Base-by-base conservation (phyloP, 768 basidiomycete species). In the Boletus sp. region DNA sequence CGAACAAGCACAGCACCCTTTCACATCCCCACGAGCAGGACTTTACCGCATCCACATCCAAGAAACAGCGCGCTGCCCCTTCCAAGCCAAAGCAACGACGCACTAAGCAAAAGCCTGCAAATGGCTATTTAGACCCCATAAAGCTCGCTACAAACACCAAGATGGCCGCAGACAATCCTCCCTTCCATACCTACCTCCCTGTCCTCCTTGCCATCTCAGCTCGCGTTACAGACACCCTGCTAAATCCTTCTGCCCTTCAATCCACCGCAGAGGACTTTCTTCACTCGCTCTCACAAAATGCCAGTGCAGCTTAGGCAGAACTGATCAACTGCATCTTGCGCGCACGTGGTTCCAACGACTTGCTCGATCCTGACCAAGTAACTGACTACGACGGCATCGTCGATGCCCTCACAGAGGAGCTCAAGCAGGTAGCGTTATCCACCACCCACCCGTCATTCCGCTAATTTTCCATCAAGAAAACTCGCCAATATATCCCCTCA, bases 231-330 rank as follows among this genome's bases (percentile, higher is more conserved):
- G 95, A 96, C 71, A 90, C 94, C 35, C 82, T 98, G 45, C 82
- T 94, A 70, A 92, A 94, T 62, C 88, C 94, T 15, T 83, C 91
- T 37, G 90, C 93, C 0, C 77, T 98, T 36, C 90, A 94, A 67
- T 87, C 86, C 1, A 87, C 89, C 7, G 87, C 87, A 0, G 95
- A 98, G 67, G 94, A 97, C 71, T 97, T 94, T 75, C 78, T 98
- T 15, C 90, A 96, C 66, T 86, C 89, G 0, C 83, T 93, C 32
- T 73, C 86, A 47, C 82, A 87, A 63, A 77, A 80, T 2, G 80
- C 90, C 7, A 84, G 77, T 2, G 73, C 80, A 35, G 87, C 91
- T 3, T 84, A 92, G 51, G 90, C 93, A 1, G 94, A 98, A 57
- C 79, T 98, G 29, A 83, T 98, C 71, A 93, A 92, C 66, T 89